A percentile compares a stretch with the other conserved stretches of the same genome.
phyloP scores from a whole-genome alignment of 2,329 filamentous ascomycete species.

The Pseudogymnoascus sp. region DNA sequence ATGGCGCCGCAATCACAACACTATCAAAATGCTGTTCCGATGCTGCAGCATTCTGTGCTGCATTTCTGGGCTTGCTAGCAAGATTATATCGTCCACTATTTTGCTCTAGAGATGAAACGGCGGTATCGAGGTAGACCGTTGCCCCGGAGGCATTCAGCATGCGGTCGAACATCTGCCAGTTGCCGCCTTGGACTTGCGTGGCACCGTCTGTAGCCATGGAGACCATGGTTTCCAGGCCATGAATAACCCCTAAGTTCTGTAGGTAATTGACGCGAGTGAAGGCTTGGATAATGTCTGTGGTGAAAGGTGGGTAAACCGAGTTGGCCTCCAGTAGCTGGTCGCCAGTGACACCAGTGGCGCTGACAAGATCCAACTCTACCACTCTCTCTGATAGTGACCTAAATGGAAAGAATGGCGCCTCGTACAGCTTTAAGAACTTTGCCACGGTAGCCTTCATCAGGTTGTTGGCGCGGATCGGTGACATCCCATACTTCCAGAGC shows the following conservation, averaged over 20 bases:
- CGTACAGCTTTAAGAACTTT: constrained; percentile 73
- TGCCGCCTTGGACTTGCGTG: constrained; percentile 70
- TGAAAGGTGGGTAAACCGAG: constrained; percentile 51
- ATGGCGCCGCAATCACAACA: constrained; percentile 74
- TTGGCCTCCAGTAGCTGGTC: constrained; percentile 61
- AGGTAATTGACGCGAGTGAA: constrained; percentile 92
- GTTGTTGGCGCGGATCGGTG: constrained; percentile 64
- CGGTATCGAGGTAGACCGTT: constrained; percentile 54
- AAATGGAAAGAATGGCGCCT: constrained; percentile 77
- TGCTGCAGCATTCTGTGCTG: background rate
- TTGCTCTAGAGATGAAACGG: constrained; percentile 53
- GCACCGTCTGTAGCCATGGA: constrained; percentile 85
- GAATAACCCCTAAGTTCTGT: constrained; percentile 76
- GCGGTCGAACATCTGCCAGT: constrained; percentile 86
- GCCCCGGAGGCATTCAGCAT: constrained; percentile 64
- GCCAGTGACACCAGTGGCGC: constrained; percentile 63
- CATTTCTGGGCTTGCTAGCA: constrained; percentile 20
- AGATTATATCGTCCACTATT: constrained; percentile 42
- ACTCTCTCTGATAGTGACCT: constrained; percentile 61
- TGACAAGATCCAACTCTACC: constrained; percentile 57
- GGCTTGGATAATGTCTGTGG: constrained; percentile 78
- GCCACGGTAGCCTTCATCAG: constrained; percentile 64
- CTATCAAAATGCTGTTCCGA: constrained; percentile 53
- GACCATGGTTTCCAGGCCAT: constrained; percentile 80
- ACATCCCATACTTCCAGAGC: constrained; percentile 75